Evolutionary conservation across 352 stramenopile species (phyloP).

Genomic region (Phytophthora tubulina): DNA sequence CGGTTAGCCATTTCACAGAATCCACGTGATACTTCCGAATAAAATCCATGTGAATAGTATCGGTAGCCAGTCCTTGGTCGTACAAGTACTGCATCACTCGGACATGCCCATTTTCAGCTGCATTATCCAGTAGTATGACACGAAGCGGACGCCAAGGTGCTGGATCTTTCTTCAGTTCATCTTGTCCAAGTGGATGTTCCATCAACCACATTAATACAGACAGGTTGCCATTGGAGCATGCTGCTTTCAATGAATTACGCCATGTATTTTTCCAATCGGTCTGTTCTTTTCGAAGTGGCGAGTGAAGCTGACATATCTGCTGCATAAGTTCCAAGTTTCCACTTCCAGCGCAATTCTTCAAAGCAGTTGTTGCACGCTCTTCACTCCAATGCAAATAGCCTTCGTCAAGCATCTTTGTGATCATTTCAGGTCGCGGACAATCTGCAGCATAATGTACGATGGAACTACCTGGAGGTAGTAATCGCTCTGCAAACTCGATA

Average conservation of each 20-base stretch:
- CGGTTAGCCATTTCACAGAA: not conserved
- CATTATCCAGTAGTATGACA: not conserved
- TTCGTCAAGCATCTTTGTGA: slow-evolving; percentile 1
- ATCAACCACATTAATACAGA: slow-evolving; percentile 1
- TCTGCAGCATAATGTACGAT: not conserved
- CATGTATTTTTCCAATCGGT: not conserved
- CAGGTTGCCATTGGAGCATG: not conserved
- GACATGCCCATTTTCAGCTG: not conserved
- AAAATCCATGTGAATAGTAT: not conserved
- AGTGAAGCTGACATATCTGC: slow-evolving; percentile 19
- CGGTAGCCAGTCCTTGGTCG: not conserved
- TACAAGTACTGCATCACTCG: slow-evolving; percentile 8
- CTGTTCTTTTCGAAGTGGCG: not conserved
- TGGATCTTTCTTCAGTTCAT: not conserved
- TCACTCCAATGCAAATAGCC: slow-evolving; percentile 14
- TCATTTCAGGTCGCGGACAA: slow-evolving; percentile 1
- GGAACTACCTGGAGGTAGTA: not conserved
- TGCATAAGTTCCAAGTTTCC: slow-evolving; percentile 9
- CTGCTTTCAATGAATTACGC: not conserved
- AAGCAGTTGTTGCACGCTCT: not conserved
- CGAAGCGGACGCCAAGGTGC: no score
- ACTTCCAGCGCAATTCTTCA: not conserved
- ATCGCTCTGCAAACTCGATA: not conserved
- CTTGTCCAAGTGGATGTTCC: not conserved
- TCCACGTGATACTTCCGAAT: not conserved